Evolutionary conservation across 2,329 filamentous ascomycete species (phyloP), one percentile per base, ranked within the genome.

Genomic region (Ceratocystis lukuohia): DNA sequence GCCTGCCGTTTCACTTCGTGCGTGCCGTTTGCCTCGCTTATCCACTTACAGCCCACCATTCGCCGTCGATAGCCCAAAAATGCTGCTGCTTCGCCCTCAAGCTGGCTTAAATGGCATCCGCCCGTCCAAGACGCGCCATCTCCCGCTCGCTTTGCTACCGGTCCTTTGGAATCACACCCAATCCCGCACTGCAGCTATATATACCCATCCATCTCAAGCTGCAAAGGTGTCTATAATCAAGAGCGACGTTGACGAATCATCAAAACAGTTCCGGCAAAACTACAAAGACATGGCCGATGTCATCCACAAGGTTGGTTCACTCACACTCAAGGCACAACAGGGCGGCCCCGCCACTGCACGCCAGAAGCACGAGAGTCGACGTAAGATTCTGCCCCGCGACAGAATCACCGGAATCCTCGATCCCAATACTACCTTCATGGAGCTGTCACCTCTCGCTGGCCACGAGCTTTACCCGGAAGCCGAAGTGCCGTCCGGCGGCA

Each of bases 361-460:
- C 68, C 85, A 93, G 70, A 96, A 96, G 78, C 93, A 97, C 74
- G 76, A 95, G 25, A 84, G 87, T 44, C 82, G 92, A 71, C 89
- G 90, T 70, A 97, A 97, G 81, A 96, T 97, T 91, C 82, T 99
- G 66, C 91, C 92, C 1, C 80, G 94, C 70, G 93, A 97, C 75
- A 86, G 93, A 44, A 84, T 99, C 65, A 88, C 91, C 0, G 88
- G 91, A 3, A 79, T 99, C 69, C 83, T 96, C 69, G 93, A 99
- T 73, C 88, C 90, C 0, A 92, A 92, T 3, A 93, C 90, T 1
- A 88, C 88, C 0, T 97, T 99, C 73, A 77, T 99, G 69, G 93
- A 99, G 77, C 80, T 99, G n/a, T 95, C 90, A 20, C 85, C 91
- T n/a, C 80, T 97, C 71, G 93, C 93, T 0, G 93, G 89, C 17